phyloP scores from a whole-genome alignment of 2,329 filamentous ascomycete genomes.

The Neofusicoccum kwambonambiense region DNA sequence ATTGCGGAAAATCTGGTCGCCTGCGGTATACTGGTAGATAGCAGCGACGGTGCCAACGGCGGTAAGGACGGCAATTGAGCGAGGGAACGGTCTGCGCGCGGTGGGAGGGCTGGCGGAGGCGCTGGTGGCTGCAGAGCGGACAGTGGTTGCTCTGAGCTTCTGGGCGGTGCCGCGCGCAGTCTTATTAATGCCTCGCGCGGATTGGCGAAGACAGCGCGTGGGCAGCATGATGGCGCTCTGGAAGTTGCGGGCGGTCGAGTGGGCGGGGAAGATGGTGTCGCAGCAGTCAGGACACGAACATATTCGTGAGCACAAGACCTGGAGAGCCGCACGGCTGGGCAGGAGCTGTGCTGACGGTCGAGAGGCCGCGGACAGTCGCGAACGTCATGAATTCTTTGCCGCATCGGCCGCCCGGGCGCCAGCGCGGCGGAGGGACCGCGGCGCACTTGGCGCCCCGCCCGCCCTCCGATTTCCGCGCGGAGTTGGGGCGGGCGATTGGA shows the following conservation, averaged over 20 bases:
- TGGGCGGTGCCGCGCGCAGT: not conserved
- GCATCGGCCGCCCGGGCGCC: not conserved
- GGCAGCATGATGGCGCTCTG: slow-evolving; percentile 6
- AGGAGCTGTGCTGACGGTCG: not conserved
- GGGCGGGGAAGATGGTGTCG: not conserved
- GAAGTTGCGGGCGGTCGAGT: not conserved
- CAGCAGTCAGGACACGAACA: not conserved
- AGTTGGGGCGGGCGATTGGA: not conserved
- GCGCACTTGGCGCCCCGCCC: not conserved
- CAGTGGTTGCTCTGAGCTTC: not conserved
- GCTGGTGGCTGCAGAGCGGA: not conserved
- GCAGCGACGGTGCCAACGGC: slow-evolving; percentile 45
- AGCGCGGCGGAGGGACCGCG: not conserved
- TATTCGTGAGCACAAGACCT: not conserved
- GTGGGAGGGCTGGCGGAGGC: not conserved
- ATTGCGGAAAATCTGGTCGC: slow-evolving; percentile 28
- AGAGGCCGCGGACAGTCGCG: not conserved
- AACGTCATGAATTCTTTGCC: slow-evolving; percentile 11
- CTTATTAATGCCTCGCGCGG: slow-evolving; percentile 17
- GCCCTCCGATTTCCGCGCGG: not conserved
- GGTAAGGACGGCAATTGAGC: slow-evolving; percentile 44
- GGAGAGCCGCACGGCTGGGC: not conserved
- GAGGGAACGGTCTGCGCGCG: slow-evolving; percentile 39
- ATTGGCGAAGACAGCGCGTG: slow-evolving; percentile 18
- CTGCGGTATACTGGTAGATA: slow-evolving; percentile 12